Evolutionary conservation across 2,329 filamentous ascomycete genomes (phyloP), one percentile per base, ranked within the genome.

Genomic region (Celoporthe dispersa): DNA sequence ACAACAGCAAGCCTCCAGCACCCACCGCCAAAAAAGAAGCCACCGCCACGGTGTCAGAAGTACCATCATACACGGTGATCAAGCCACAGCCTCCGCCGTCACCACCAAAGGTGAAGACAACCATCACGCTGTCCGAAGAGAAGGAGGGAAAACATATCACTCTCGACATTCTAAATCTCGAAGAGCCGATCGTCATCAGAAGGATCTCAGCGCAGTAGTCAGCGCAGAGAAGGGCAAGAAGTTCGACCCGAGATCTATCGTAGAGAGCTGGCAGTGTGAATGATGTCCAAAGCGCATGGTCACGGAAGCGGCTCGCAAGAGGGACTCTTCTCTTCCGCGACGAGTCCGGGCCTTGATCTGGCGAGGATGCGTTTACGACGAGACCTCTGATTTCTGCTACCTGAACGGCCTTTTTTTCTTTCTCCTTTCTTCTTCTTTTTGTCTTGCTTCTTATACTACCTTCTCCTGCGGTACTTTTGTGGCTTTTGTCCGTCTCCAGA

Each of bases 251-350:
- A 61, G 35, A 51, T 57, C n/a, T n/a, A 69, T 71, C 39, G 67
- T 71, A 9, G 67, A 71, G n/a, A 64, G 48, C 31, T 69, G 70
- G 70, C 59, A 67, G 5, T 70, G 67, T 31, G 64, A 67, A 35
- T 71, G 53, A 66, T 33, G 53, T 55, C 1, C 14, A 57, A 57
- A 19, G 14, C 5, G 25, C 53, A 16, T 55, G 25, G 11, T 55
- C 11, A 14, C 51, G 51, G 51, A 12, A 55, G 8, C 41, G 1
- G 6, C 22, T 48, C 22, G 44, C 44, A n/a, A n/a, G 44, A 48
- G 44, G 19, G 44, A 48, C 22, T 9, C 33, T 28, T 48, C 22
- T 48, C 44, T 22, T 48, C 7, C n/a, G 22, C 44, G 8, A 14
- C 33, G 16, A 14, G 57, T 37, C 57, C 12, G 31, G 11, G 11